Evolutionary conservation across 2,329 filamentous ascomycete species (phyloP).

Genomic region (Purpureocillium lavendulum): DNA sequence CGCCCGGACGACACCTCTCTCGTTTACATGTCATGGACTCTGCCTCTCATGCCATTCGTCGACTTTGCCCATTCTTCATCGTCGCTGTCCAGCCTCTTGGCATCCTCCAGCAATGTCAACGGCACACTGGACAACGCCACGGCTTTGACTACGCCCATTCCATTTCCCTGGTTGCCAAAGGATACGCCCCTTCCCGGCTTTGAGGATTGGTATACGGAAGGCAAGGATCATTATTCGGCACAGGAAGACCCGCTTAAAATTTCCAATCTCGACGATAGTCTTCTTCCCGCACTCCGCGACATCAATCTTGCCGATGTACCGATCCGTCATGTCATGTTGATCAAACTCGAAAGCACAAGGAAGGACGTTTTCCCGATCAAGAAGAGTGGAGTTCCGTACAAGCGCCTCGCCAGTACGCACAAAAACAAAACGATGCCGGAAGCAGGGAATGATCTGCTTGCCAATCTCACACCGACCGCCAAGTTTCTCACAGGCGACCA

Average conservation of each 20-base stretch:
- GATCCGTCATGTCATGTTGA: slow-evolving; percentile 33
- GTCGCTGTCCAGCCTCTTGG: slow-evolving; percentile 13
- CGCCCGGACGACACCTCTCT: slow-evolving; percentile 21
- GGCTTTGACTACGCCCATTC: slow-evolving; percentile 13
- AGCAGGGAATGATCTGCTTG: slow-evolving; percentile 17
- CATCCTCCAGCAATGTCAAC: slow-evolving; percentile 12
- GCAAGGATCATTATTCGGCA: slow-evolving; percentile 20
- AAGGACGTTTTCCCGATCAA: slow-evolving; percentile 37
- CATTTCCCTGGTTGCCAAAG: slow-evolving; percentile 18
- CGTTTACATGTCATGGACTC: slow-evolving; percentile 26
- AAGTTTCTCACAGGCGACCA: slow-evolving; percentile 26
- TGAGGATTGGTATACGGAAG: slow-evolving; percentile 18
- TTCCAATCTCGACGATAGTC: slow-evolving; percentile 25
- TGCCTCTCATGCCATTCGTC: slow-evolving; percentile 22
- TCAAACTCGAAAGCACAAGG: slow-evolving; percentile 36
- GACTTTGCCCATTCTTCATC: slow-evolving; percentile 20
- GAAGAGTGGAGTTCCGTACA: slow-evolving; percentile 27
- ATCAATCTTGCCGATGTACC: slow-evolving; percentile 18
- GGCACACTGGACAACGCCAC: slow-evolving; percentile 19
- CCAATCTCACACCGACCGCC: slow-evolving; percentile 20
- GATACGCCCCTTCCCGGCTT: slow-evolving; percentile 12
- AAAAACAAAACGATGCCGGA: slow-evolving; percentile 22
- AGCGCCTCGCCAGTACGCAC: slow-evolving; percentile 22
- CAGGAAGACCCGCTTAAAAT: slow-evolving; percentile 29
- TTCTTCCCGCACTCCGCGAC: slow-evolving; percentile 17